Evolutionary conservation across 192 early-diverging fungal genomes (phyloP).

Genomic region (Linnemannia hyalina): DNA sequence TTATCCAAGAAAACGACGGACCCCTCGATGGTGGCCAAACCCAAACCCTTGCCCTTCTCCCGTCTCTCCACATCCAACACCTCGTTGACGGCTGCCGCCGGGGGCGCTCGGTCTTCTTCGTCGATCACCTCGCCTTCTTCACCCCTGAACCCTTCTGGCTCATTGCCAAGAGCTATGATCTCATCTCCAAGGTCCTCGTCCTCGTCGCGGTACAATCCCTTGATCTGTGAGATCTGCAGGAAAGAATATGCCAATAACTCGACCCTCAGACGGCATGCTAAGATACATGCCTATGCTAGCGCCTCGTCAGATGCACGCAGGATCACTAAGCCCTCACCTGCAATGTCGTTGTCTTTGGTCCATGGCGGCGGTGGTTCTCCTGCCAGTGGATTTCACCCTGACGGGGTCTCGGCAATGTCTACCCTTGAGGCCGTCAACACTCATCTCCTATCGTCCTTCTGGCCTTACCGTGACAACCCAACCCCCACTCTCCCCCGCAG

Average conservation of each 20-base stretch:
- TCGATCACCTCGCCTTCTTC: neutral
- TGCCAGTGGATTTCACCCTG: neutral
- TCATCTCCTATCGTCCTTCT: neutral
- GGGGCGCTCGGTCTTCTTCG: neutral
- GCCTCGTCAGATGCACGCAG: neutral
- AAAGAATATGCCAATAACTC: constrained; percentile 50
- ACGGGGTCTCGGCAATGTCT: neutral
- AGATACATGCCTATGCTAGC: constrained; percentile 37
- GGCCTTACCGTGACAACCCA: neutral
- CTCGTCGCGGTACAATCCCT: neutral
- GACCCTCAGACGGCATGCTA: constrained; percentile 36
- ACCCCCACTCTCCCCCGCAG: neutral
- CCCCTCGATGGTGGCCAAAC: neutral
- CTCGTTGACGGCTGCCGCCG: neutral
- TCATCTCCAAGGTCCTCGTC: neutral
- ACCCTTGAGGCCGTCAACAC: neutral
- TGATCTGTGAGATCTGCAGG: constrained; percentile 35
- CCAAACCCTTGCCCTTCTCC: neutral
- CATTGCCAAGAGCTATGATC: neutral
- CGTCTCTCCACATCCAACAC: neutral
- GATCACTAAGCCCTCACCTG: neutral
- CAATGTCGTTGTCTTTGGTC: neutral
- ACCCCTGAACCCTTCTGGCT: neutral
- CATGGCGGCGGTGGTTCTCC: neutral
- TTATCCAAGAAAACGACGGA: neutral